These are phyloP conservation scores for Penicillium janthinellum DNA, from an alignment of 2,329 filamentous ascomycete genomes.

Conservation along the genomic window DNA sequence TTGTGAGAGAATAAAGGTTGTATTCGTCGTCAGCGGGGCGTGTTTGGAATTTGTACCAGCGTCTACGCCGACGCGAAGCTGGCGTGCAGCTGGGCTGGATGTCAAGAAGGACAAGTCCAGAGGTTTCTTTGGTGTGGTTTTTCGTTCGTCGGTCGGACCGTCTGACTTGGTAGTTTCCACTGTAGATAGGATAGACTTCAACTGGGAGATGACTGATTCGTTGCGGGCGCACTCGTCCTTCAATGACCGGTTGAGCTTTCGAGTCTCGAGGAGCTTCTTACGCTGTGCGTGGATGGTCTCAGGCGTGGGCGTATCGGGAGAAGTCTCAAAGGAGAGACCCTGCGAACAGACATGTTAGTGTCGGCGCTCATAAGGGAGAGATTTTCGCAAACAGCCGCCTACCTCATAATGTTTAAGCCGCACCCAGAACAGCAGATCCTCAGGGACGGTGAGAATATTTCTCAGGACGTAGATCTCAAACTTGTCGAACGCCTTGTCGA, in stretches of 20 bases:
- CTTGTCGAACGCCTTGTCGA: constrained; percentile 83
- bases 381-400: constrained; percentile 13
- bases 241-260: constrained; percentile 70
- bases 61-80: constrained; percentile 48
- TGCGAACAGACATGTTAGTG: constrained; percentile 16
- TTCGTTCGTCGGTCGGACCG: constrained; percentile 8
- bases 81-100: constrained; percentile 49
- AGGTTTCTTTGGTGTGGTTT: constrained; percentile 21
- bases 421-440: constrained; percentile 75
- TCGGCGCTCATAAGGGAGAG: background rate
- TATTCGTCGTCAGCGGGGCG: constrained; percentile 49
- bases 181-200: constrained; percentile 60
- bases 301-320: constrained; percentile 55
- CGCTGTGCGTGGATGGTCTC: constrained; percentile 73
- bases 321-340: constrained; percentile 41
- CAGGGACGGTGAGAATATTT: constrained; percentile 75
- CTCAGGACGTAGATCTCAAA: constrained; percentile 88
- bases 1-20: constrained; percentile 76
- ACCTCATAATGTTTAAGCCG: constrained; percentile 83
- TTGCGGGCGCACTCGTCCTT: constrained; percentile 72
- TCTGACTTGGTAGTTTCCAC: constrained; percentile 25
- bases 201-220: constrained; percentile 65
- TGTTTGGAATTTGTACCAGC: constrained; percentile 38
- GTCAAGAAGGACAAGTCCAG: constrained; percentile 60
- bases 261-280: constrained; percentile 74